Percentiles rank a stretch among this genome's conserved stretches.
Evolutionary conservation across 257 asterid genomes (phyloP).

Genomic region (Gentiana macrophylla): DNA sequence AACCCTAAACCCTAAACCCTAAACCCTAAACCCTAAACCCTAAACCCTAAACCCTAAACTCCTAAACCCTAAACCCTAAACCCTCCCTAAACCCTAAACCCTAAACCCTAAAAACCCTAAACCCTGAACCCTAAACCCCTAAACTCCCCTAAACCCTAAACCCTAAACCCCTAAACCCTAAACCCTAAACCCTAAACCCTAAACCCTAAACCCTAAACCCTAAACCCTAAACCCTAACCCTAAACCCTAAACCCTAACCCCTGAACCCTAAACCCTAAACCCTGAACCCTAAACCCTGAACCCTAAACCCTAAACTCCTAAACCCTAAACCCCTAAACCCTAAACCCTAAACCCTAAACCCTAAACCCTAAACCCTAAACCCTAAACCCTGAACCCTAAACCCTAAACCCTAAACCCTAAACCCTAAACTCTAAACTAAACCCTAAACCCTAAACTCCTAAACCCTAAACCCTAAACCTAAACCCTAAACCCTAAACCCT

Average conservation of each 20-base stretch:
- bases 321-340: constrained; percentile 11
- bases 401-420: constrained; percentile 15
- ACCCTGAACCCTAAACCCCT: too few species aligned
- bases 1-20: too few species aligned
- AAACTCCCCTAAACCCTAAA: too few species aligned
- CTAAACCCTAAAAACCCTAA: too few species aligned
- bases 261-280: constrained; percentile 7
- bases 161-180: too few species aligned
- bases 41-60: too few species aligned
- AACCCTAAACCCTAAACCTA: constrained; percentile 16
- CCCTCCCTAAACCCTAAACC: too few species aligned
- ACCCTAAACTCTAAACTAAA: constrained; percentile 15
- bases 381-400: constrained; percentile 12
- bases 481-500: constrained; percentile 13
- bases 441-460: constrained; percentile 13
- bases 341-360: constrained; percentile 16
- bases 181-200: too few species aligned
- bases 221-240: too few species aligned
- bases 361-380: constrained; percentile 17
- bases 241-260: constrained; percentile 6
- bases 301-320: constrained; percentile 14
- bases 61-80: too few species aligned
- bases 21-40: too few species aligned
- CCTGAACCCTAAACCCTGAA: constrained; percentile 4
- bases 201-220: too few species aligned